Percentiles rank a stretch among this genome's conserved stretches.
phyloP scores from a whole-genome alignment of 106 monocot genomes.

The Dioscorea zingiberensis region DNA sequence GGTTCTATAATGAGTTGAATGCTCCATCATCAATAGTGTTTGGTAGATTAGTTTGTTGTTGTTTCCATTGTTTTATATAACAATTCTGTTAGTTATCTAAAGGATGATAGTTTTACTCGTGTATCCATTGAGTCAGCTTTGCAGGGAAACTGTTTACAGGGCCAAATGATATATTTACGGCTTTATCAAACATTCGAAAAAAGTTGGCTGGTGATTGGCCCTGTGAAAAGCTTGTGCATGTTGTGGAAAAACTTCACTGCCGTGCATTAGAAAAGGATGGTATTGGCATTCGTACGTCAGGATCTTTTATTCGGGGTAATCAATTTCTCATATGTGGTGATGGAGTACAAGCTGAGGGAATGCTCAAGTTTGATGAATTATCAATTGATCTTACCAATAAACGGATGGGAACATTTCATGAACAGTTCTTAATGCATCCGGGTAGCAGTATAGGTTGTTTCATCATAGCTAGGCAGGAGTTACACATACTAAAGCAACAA shows the following conservation, averaged over 20 bases:
- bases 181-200: constrained; percentile 50
- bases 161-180: constrained; percentile 53
- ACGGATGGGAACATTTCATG: constrained; percentile 63
- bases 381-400: constrained; percentile 42
- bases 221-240: constrained; percentile 76
- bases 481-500: constrained; percentile 33
- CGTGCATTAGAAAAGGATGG: constrained; percentile 45
- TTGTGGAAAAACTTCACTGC: constrained; percentile 93
- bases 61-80: not conserved
- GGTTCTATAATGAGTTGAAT: too few relatives aligned
- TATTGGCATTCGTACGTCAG: constrained; percentile 67
- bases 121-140: constrained; percentile 45
- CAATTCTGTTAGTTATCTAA: not conserved
- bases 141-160: constrained; percentile 52
- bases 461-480: constrained; percentile 56
- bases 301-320: constrained; percentile 72
- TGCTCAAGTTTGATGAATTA: constrained; percentile 63
- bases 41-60: too few relatives aligned
- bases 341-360: constrained; percentile 79
- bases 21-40: too few relatives aligned
- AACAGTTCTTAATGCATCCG: constrained; percentile 75
- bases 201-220: constrained; percentile 63
- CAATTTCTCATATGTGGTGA: constrained; percentile 83
- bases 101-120: not conserved
- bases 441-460: constrained; percentile 59